Conservation (phyloP, 116 monocot genomes). For the Dioscorea cayenensis region DNA sequence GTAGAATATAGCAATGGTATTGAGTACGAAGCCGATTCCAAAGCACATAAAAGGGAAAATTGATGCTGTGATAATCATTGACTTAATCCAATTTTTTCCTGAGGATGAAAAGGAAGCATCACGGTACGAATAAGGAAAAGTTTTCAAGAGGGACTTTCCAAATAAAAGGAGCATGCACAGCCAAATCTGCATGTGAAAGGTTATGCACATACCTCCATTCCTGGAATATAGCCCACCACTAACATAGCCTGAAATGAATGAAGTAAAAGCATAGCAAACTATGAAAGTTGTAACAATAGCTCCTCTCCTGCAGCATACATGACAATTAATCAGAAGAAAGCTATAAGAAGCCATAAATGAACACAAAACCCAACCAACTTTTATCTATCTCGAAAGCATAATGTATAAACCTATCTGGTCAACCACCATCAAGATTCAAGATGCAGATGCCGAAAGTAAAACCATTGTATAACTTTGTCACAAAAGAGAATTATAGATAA, state of each 20-base stretch:
- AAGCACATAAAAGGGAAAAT: constrained; percentile 90
- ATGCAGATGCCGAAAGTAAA: neutral
- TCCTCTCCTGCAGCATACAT: constrained; percentile 52
- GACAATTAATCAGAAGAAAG: constrained; percentile 1
- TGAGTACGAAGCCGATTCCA: constrained; percentile 76
- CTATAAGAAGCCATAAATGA: neutral
- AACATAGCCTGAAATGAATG: constrained; percentile 92
- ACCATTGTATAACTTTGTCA: neutral
- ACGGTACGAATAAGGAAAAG: neutral
- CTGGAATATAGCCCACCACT: constrained; percentile 89
- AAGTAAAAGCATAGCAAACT: constrained; percentile 97
- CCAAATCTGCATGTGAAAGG: neutral
- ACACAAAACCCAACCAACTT: neutral
- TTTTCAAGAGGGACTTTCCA: neutral
- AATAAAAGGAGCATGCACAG: neutral
- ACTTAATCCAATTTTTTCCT: constrained; percentile 99
- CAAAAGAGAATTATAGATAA: too few species aligned
- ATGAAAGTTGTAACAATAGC: constrained; percentile 94
- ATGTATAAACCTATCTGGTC: neutral
- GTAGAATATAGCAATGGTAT: constrained; percentile 90
- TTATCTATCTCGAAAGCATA: neutral
- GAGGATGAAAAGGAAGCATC: constrained; percentile 12
- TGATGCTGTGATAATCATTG: constrained; percentile 84
- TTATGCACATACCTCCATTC: constrained; percentile 54
- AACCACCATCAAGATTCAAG: neutral